Evolutionary conservation across 2,329 filamentous ascomycete genomes (phyloP), one percentile per base, ranked within the genome.

Genomic region (Cordyceps militaris): DNA sequence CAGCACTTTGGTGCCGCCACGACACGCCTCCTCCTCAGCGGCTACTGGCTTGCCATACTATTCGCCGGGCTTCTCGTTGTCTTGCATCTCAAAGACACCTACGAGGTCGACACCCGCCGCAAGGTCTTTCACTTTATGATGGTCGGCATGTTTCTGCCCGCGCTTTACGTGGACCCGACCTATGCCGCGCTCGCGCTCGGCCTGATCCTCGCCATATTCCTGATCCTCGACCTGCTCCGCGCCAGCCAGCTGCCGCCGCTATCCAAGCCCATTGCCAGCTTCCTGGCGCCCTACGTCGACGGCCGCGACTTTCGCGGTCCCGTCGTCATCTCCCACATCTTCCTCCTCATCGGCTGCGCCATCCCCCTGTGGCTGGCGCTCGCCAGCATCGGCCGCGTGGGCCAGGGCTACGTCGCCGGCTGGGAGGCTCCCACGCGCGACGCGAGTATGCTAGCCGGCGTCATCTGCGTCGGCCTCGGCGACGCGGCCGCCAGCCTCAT

Each of bases 111-210:
- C 73, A 99, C 94, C 1, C 84, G 94, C 51, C 85, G 94, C 52
- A 99, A 99, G 72, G 89, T 97, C 24, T 99, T 99, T 70, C 94
- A 99, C 71, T 95, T 95, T 64, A 96, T 93, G 81, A 97, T 97
- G 88, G 93, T 97, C 8, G 85, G 85, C 57, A 97, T 99, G 90
- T 86, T 99, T 57, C 79, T 97, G 2, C 92, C 94, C 0, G 85
- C 89, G 1, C 89, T 87, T 2, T 97, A 85, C 68, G 75, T 97
- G 62, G 94, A 99, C 70, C 93, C 94, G 1, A 79, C 86, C 42
- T 97, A 90, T 70, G 85, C 86, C 51, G 84, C 88, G 1, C 77
- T 99, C 13, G 90, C 91, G 0, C 78, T 97, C n/a, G 79, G 81
- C 0, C 75, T 97, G 32, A 84, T 91, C 26, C 80, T 99, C 36